Evolutionary conservation across 192 early-diverging fungal genomes (phyloP).

Genomic region (Diversispora epigaea): DNA sequence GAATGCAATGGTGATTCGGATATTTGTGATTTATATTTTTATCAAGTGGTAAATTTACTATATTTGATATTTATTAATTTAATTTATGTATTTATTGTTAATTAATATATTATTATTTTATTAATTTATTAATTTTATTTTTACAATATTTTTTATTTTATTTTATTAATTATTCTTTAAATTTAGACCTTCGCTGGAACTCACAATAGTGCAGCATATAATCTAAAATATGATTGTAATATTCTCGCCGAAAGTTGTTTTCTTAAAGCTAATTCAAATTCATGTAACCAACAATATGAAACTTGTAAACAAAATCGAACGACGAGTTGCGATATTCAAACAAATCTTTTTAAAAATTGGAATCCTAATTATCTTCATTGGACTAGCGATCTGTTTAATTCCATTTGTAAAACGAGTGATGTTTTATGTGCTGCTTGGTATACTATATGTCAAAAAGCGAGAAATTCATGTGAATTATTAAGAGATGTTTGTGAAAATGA

Average conservation of each 20-base stretch:
- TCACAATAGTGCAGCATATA: conserved; percentile 44
- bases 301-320: conserved; percentile 36
- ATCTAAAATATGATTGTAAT: conserved; percentile 41
- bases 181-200: conserved; percentile 44
- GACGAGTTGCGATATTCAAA: conserved; percentile 35
- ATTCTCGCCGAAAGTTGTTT: conserved; percentile 33
- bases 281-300: conserved; percentile 34
- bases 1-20: conserved; percentile 39
- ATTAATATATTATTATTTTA: neutral
- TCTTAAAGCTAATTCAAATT: conserved; percentile 18
- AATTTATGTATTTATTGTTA: too few species aligned
- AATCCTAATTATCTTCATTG: conserved; percentile 40
- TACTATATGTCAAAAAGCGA: conserved; percentile 35
- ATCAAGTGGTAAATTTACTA: conserved; percentile 43
- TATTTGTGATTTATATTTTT: conserved; percentile 43
- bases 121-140: neutral
- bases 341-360: conserved; percentile 31
- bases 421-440: conserved; percentile 41
- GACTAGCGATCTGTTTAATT: conserved; percentile 37
- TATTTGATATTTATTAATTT: too few species aligned
- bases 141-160: neutral
- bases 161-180: neutral
- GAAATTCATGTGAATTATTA: conserved; percentile 37
- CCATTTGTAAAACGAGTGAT: conserved; percentile 37
- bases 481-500: conserved; percentile 34